phyloP scores from a whole-genome alignment of 805 yeast species.

The Teunomyces stri region DNA sequence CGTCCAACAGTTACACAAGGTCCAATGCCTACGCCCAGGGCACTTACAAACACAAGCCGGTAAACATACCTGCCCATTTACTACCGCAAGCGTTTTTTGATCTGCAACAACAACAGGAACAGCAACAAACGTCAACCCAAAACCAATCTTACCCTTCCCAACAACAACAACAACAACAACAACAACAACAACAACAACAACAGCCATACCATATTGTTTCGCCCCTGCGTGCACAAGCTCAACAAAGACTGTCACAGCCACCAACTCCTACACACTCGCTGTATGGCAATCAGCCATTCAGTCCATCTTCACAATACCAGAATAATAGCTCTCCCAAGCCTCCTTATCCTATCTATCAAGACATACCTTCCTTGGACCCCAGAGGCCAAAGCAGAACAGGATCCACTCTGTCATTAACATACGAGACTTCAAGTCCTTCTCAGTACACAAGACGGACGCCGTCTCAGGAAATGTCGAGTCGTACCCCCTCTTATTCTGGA shows the following conservation, averaged over 20 bases:
- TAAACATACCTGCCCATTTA: conserved; percentile 16
- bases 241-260: neutral
- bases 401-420: neutral
- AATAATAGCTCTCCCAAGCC: conserved; percentile 1
- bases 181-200: neutral
- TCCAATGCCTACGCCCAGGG: conserved; percentile 3
- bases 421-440: neutral
- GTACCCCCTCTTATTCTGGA: neutral
- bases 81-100: conserved; percentile 14
- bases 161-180: neutral
- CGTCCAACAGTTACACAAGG: conserved; percentile 1
- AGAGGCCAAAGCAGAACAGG: neutral
- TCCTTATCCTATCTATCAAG: neutral
- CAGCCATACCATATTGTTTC: neutral
- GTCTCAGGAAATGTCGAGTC: neutral
- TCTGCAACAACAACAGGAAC: neutral
- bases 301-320: neutral
- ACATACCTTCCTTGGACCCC: conserved; percentile 1
- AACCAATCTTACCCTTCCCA: neutral
- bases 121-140: neutral
- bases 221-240: neutral
- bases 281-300: neutral
- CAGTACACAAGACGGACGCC: neutral
- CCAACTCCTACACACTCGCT: neutral
- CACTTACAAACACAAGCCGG: conserved; percentile 4